Evolutionary conservation across 345 rosid genomes (phyloP), one percentile per base, ranked within the genome.

Genomic region (Euphorbia peplus): DNA sequence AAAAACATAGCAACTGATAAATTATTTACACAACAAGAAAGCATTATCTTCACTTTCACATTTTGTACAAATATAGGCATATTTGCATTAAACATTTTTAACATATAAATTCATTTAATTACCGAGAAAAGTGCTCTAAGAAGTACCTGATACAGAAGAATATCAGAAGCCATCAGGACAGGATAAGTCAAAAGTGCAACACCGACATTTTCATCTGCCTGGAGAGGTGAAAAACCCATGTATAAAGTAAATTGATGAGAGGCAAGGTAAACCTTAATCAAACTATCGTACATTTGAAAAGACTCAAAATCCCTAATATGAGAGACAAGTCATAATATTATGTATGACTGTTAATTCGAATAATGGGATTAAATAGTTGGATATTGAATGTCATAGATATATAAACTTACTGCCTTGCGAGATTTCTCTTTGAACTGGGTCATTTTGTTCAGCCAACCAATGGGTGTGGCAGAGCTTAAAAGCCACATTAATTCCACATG

Each of bases 381-480:
- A 67, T 14, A 70, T 48, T 28, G 62, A 50, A 24, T 24, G 76
- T 63, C 67, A 67, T 61, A 72, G 53, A 76, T 68, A 70, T 62
- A 71, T 50, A 70, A 68, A 84, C 85, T 12, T 70, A 89, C 97
- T 85, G 84, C 86, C 80, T 87, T 90, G 74, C 82, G 90, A 55
- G 96, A 89, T 85, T 93, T 93, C 86, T 93, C 96, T 84, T 90
- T 93, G 72, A 90, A 93, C 74, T 93, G 97, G 72, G 83, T 88
- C 97, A 93, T 90, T 82, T 76, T 86, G 70, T 87, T 85, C 66
- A 93, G 80, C 96, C 97, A 86, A 73, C 97, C 90, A 73, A 89
- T 89, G 65, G 98, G 97, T n/a, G 92, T 89, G 64, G 86, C 80
- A 58, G 93, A 69, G 78, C 93, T 84, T 53, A 87, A 83, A 28